phyloP scores from a whole-genome alignment of 2,329 filamentous ascomycete genomes.

The Fusarium sp. region DNA sequence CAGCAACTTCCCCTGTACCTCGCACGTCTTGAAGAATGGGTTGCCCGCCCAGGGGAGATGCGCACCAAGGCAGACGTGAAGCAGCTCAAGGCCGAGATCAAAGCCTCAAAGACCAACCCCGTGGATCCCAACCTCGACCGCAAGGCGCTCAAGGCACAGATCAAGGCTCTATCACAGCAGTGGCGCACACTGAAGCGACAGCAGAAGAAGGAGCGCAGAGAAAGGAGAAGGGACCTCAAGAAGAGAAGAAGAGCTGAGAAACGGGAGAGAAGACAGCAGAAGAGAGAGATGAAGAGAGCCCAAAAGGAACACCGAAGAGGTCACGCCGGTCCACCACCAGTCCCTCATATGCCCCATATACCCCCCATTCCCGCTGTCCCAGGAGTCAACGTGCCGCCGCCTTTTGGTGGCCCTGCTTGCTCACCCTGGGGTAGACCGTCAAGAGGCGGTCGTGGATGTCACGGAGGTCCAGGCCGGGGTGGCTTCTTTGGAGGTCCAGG shows the following conservation, averaged over 20 bases:
- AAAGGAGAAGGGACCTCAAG: constrained; percentile 45
- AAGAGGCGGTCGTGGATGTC: constrained; percentile 19
- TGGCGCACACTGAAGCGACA: constrained; percentile 51
- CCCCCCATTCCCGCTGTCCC: constrained; percentile 9
- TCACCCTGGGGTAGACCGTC: constrained; percentile 19
- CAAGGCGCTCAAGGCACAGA: constrained; percentile 52
- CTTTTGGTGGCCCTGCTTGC: constrained; percentile 12
- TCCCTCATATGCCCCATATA: constrained; percentile 15
- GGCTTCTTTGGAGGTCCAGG: constrained; percentile 26
- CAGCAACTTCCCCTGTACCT: constrained; percentile 58
- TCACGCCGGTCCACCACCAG: constrained; percentile 13
- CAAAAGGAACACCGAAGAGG: constrained; percentile 45
- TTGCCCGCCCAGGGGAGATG: constrained; percentile 57
- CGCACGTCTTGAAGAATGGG: constrained; percentile 57
- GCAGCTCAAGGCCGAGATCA: constrained; percentile 54
- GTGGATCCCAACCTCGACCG: constrained; percentile 34
- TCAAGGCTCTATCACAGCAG: constrained; percentile 54
- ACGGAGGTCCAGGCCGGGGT: constrained; percentile 9
- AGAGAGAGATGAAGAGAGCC: constrained; percentile 44
- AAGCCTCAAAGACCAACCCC: constrained; percentile 46
- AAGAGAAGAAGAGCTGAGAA: constrained; percentile 45
- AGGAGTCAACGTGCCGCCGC: constrained; percentile 5
- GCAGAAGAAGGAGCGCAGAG: constrained; percentile 44
- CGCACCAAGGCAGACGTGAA: constrained; percentile 57
- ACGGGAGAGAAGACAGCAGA: constrained; percentile 46